Base-by-base conservation (phyloP, 2,329 filamentous ascomycete genomes). In the Sphaerostilbella broomeana region DNA sequence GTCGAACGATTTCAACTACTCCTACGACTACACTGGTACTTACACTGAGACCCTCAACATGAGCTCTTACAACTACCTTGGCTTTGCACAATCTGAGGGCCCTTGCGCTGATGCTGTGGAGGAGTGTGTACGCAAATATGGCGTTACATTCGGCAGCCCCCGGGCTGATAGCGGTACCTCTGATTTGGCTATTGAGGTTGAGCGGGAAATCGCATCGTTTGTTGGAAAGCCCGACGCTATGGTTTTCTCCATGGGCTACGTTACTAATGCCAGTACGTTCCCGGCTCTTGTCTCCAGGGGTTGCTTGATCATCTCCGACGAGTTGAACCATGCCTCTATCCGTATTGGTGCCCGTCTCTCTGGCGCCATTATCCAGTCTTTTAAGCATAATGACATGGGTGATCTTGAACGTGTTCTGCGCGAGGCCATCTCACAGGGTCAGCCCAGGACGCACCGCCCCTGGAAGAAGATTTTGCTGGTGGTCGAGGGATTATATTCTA, bases 391-490 rank as follows among this genome's bases (percentile, higher is more conserved):
- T 61, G 86, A 97, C 62, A 94, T 95, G 82, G 68, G 64, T 19
- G 82, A 94, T 52, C 73, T 98, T 13, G 92, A 98, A 66, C 77
- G 77, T 44, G 80, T 84, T 52, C 77, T 98, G 6, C 84, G 92
- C 28, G 89, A 97, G 59, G 84, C 81, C 49, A 97, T 98, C 58
- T 89, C 90, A 11, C 90, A 97, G 65, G 92, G 92, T 30, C 92
- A 98, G 60, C 92, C 92, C 38, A 84, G 92, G 50, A 98, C 90
- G n/a, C 92, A 98, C 63, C 84, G 92, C 20, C 92, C 92, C 1
- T 98, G 92, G 92, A 95, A 94, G 74, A 98, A 97, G 78, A 97
- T 98, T 45, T 64, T 98, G 36, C 86, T 98, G 30, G 89, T 90
- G 25, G 86, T 98, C 25, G 92, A 98, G 62, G 92, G 92, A 52